Conservation (phyloP, 2,329 filamentous ascomycete genomes). For the Colletotrichum orchidophilum region DNA sequence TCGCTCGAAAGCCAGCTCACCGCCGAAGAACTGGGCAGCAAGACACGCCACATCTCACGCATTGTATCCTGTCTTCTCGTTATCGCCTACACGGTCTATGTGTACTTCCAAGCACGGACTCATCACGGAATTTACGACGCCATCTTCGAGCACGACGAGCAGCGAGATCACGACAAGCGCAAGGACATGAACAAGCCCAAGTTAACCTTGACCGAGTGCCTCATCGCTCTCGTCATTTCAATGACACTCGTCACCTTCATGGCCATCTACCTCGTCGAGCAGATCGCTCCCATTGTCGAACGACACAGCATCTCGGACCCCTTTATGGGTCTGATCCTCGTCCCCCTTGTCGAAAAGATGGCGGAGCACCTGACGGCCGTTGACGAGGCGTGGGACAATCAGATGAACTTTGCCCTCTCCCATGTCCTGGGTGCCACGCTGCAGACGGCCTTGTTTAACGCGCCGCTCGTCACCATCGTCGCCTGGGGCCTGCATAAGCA, state of each 20-base stretch:
- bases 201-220: slow-evolving; percentile 78
- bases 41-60: slow-evolving; percentile 73
- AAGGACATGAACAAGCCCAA: slow-evolving; percentile 70
- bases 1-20: slow-evolving; percentile 41
- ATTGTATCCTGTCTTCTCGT: slow-evolving; percentile 77
- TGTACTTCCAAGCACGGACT: slow-evolving; percentile 79
- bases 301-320: slow-evolving; percentile 57
- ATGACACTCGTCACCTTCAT: slow-evolving; percentile 77
- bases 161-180: slow-evolving; percentile 70
- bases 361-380: slow-evolving; percentile 86
- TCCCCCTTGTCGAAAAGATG: slow-evolving; percentile 85
- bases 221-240: slow-evolving; percentile 71
- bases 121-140: slow-evolving; percentile 82
- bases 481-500: slow-evolving; percentile 78
- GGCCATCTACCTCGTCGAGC: slow-evolving; percentile 76
- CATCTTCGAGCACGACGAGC: slow-evolving; percentile 76
- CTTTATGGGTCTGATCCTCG: slow-evolving; percentile 76
- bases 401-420: slow-evolving; percentile 86
- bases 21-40: slow-evolving; percentile 53
- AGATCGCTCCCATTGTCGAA: slow-evolving; percentile 71
- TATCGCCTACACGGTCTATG: slow-evolving; percentile 71
- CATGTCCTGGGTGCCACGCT: slow-evolving; percentile 89
- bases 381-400: slow-evolving; percentile 85
- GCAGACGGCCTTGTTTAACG: slow-evolving; percentile 90
- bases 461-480: slow-evolving; percentile 82